Conservation (phyloP, 1,284 basidiomycete genomes). For the Clitocybe nebularis region DNA sequence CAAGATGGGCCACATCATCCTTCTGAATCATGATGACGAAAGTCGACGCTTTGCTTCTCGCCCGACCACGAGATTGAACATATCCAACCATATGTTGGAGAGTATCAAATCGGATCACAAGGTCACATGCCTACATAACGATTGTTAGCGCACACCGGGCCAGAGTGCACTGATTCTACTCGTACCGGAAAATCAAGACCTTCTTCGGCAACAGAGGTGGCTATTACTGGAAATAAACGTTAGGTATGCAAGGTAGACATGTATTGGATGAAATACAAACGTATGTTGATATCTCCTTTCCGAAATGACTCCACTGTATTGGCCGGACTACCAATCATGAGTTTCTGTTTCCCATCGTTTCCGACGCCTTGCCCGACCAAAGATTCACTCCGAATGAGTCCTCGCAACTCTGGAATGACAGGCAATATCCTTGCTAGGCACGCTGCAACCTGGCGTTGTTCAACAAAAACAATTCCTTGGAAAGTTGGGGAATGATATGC, state of each 20-base stretch:
- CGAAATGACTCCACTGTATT: conserved; percentile 65
- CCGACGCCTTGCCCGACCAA: conserved; percentile 66
- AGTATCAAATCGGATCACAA: conserved; percentile 80
- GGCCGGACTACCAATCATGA: conserved; percentile 51
- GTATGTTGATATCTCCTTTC: conserved; percentile 60
- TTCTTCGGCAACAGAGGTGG: conserved; percentile 85
- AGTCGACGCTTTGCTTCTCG: conserved; percentile 68
- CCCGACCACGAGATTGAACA: conserved; percentile 80
- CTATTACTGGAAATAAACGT: conserved; percentile 50
- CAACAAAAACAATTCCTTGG: conserved; percentile 80
- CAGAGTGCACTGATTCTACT: no score
- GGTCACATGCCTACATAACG: conserved; percentile 64
- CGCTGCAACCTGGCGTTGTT: conserved; percentile 76
- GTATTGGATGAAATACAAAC: conserved; percentile 37
- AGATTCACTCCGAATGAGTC: conserved; percentile 55
- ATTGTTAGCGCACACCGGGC: no score
- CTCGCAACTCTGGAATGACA: conserved; percentile 51
- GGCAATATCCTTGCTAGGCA: conserved; percentile 63
- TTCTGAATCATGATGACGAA: conserved; percentile 77
- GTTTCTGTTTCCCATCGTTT: conserved; percentile 39
- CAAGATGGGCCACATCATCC: conserved; percentile 48
- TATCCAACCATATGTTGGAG: conserved; percentile 79
- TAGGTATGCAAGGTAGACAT: conserved; percentile 2
- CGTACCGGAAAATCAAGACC: conserved; percentile 80
- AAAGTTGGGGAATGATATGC: conserved; percentile 52